Evolutionary conservation across 2,329 filamentous ascomycete species (phyloP), one percentile per base, ranked within the genome.

Genomic region (Albophoma yamanashiensis): DNA sequence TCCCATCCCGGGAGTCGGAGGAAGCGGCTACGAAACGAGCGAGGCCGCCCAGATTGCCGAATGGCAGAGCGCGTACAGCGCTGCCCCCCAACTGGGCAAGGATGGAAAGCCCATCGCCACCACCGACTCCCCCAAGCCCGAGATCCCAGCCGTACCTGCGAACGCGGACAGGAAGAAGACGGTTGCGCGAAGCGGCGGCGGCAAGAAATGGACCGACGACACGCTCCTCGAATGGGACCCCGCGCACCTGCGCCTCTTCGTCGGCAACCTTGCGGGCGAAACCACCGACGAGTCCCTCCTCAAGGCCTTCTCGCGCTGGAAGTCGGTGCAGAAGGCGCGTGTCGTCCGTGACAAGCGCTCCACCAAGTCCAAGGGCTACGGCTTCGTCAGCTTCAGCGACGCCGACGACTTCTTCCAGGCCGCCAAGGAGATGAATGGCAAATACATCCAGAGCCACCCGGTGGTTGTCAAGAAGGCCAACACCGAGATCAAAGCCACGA

Each of bases 401-500:
- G 90, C 92, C 38, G 94, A 99, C 73, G 92, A 97, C 70, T 97
- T 95, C 73, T 97, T 99, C 79, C 86, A 91, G 68, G 93, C 94
- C 1, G 93, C 92, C 68, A 92, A 94, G 76, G 93, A 97, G 77
- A 97, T 97, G 94, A 90, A 97, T 69, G 92, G 92, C 67, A 97
- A 99, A 77, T 99, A 99, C 75, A 97, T 99, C 71, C 93, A 96
- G 68, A 97, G 92, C 72, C 94, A 97, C 74, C 94, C 94, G 0
- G 90, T 97, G 36, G 79, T 90, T 34, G 83, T 97, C 66, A 87
- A 89, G 73, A 90, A 94, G 73, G 91, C 90, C 65, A 96, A 88
- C 66, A 96, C 93, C 7, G 92, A 97, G 73, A 91, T 99, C 73
- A 91, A 90, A 71, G 85, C 91, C 5, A 81, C 86, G 15, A 82